phyloP scores from a whole-genome alignment of 805 yeast species.

The Lachancea waltii region DNA sequence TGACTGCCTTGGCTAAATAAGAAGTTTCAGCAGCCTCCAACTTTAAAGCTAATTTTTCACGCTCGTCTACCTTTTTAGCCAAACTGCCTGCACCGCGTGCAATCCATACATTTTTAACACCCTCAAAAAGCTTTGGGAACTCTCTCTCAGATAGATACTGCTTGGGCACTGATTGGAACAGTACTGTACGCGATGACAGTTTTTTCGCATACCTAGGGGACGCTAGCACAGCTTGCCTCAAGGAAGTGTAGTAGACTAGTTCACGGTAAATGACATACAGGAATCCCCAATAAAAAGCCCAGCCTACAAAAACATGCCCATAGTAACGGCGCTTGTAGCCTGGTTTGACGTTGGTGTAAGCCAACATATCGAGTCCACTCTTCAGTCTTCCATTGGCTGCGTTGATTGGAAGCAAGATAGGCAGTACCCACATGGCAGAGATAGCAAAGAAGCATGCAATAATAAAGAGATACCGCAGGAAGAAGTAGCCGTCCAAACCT shows the following conservation, averaged over 20 bases:
- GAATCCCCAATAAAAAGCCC: conserved; percentile 68
- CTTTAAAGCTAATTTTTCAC: conserved; percentile 52
- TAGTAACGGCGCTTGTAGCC: conserved; percentile 46
- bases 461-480: conserved; percentile 66
- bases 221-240: conserved; percentile 70
- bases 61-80: conserved; percentile 46
- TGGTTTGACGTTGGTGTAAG: conserved; percentile 61
- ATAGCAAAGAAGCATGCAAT: conserved; percentile 48
- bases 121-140: conserved; percentile 68
- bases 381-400: conserved; percentile 59
- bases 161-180: conserved; percentile 79
- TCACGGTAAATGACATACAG: conserved; percentile 78
- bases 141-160: conserved; percentile 65
- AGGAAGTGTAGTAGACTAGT: conserved; percentile 64
- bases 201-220: conserved; percentile 74
- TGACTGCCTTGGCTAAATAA: conserved; percentile 55
- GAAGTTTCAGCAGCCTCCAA: conserved; percentile 63
- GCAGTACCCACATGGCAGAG: conserved; percentile 50
- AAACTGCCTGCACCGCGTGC: conserved; percentile 57
- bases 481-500: conserved; percentile 92
- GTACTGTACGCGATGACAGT: conserved; percentile 71
- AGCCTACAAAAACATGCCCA: conserved; percentile 78
- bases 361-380: conserved; percentile 65
- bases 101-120: conserved; percentile 77
- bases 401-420: conserved; percentile 77